Conservation (phyloP, 2,329 filamentous ascomycete species). For the Neurospora sp. region DNA sequence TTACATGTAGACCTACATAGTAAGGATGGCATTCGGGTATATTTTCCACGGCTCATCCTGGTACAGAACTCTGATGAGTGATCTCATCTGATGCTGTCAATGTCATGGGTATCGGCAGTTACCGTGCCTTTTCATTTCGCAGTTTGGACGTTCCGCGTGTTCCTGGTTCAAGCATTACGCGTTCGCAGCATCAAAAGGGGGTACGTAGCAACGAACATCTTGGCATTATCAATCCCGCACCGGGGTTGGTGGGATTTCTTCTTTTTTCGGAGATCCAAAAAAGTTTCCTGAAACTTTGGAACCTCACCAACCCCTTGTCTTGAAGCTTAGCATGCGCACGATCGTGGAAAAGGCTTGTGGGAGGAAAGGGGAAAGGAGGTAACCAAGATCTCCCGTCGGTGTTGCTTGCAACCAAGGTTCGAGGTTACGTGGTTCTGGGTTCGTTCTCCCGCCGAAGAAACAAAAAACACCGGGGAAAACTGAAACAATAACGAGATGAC, state of each 20-base stretch:
- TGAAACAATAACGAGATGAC: not conserved
- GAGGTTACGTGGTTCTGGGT: not conserved
- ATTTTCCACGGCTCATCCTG: too few species aligned
- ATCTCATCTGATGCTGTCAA: not conserved
- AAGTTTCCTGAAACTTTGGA: not conserved
- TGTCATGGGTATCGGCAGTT: not conserved
- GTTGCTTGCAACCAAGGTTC: not conserved
- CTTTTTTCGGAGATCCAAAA: too few species aligned
- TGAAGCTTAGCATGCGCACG: not conserved
- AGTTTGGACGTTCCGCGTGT: too few species aligned
- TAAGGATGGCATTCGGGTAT: too few species aligned
- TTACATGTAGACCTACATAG: too few species aligned
- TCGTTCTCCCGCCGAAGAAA: not conserved
- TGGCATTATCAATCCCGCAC: not conserved
- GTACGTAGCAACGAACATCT: slow-evolving; percentile 3
- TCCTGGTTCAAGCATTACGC: not conserved
- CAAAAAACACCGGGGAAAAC: too few species aligned
- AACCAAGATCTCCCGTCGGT: not conserved
- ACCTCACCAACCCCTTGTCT: not conserved
- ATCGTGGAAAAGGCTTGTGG: too few species aligned
- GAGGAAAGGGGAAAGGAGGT: too few species aligned
- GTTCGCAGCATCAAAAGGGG: not conserved
- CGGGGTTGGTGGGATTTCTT: slow-evolving; percentile 12
- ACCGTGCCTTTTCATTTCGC: not conserved
- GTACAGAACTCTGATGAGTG: not conserved